Conservation (phyloP, 2,329 filamentous ascomycete species). For the Exophiala sp. region DNA sequence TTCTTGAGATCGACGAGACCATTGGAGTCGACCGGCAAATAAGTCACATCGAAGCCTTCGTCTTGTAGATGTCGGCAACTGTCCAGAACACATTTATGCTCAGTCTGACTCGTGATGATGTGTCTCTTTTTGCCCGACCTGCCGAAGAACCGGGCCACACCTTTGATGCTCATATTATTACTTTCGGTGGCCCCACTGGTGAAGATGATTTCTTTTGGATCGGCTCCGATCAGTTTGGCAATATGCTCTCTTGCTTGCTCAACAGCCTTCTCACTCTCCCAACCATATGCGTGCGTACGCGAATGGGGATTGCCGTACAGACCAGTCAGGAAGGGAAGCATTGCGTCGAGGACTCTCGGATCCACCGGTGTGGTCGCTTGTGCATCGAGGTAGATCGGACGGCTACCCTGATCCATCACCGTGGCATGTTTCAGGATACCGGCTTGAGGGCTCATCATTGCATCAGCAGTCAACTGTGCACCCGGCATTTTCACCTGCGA, state of each 20-base stretch:
- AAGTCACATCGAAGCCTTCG: slow-evolving; percentile 95
- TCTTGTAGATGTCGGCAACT: slow-evolving; percentile 95
- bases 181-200: slow-evolving; percentile 97
- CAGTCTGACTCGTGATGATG: slow-evolving; percentile 93
- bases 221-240: slow-evolving; percentile 81
- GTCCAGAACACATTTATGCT: slow-evolving; percentile 98
- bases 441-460: slow-evolving; percentile 74
- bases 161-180: slow-evolving; percentile 99
- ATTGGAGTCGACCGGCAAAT: slow-evolving; percentile 79
- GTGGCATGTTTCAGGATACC: slow-evolving; percentile 83
- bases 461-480: slow-evolving; percentile 54
- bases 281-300: slow-evolving; percentile 93
- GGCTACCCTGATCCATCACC: slow-evolving; percentile 82
- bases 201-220: slow-evolving; percentile 97
- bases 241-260: slow-evolving; percentile 80
- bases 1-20: slow-evolving; percentile 80
- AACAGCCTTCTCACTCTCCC: slow-evolving; percentile 93
- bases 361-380: slow-evolving; percentile 95
- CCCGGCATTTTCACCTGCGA: slow-evolving; percentile 56
- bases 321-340: slow-evolving; percentile 90
- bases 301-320: slow-evolving; percentile 97
- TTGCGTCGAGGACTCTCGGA: slow-evolving; percentile 87
- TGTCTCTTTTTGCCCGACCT: slow-evolving; percentile 94
- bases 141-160: slow-evolving; percentile 91
- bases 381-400: slow-evolving; percentile 97